Base-by-base conservation (phyloP, 2,329 filamentous ascomycete species). In the Colletotrichum sidae region DNA sequence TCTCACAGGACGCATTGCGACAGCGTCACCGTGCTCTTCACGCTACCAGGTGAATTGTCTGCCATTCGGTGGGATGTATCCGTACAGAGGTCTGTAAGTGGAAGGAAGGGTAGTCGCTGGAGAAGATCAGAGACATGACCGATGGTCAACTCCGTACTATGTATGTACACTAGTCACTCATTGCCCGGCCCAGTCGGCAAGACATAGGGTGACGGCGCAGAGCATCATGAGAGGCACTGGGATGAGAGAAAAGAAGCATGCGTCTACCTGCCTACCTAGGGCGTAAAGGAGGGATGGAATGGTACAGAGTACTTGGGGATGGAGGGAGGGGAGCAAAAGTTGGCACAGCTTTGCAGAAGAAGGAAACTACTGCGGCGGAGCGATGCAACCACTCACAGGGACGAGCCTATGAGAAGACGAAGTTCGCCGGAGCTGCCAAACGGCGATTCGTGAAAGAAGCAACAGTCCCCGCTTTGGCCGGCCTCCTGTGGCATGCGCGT, bases 321-420 rank as follows among this genome's bases (percentile, higher is more conserved):
- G n/a, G 52, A 38, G n/a, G 50, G 11, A 25, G 33, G 41, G 15
- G 34, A n/a, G 44, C 50, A 61, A 62, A 50, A 65, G 58, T 66
- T 66, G 63, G 63, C 63, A 66, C 41, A 46, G 44, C 37, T 62
- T 62, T 56, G 63, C 58, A 62, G 58, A 55, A 62, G 46, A 62
- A 45, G 62, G 52, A 52, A 57, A 56, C 47, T 50, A 57, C 47
- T 42, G 52, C 62, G 56, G 62, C 52, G 56, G 62, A 45, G 13
- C 46, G 58, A 65, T 66, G 63, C 63, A 66, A 63, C 58, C 63
- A 66, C 47, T 63, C 47, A 53, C 38, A 33, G 47, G 10, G 2
- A 33, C 11, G 47, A 45, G 53, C 63, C 63, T 57, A 66, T 66
- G 47, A 45, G 25, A 47, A 33, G 34, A 17, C 35, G 46, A 10